These are phyloP conservation scores for Neurospora sp. DNA, from an alignment of 495 filamentous ascomycete genomes.

Conservation along the genomic window DNA sequence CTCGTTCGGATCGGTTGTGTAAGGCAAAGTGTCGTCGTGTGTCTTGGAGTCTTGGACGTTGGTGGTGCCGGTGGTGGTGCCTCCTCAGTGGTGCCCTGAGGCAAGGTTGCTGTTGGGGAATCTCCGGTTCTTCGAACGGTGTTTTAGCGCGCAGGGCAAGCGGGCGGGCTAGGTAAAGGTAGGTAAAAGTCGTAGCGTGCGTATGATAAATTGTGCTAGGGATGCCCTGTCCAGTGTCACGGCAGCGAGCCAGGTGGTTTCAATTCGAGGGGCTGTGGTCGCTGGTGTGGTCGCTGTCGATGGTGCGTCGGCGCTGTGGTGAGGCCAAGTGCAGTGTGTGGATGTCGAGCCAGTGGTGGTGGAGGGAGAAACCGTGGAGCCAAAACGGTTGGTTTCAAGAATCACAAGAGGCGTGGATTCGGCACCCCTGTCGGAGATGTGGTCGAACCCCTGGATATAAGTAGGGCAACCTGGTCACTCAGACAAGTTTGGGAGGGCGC, in stretches of 20 bases:
- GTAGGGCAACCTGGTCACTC: neutral
- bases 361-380: neutral
- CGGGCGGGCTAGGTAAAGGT: neutral
- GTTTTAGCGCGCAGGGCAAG: neutral
- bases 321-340: slow-evolving; percentile 6
- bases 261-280: slow-evolving; percentile 5
- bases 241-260: slow-evolving; percentile 2
- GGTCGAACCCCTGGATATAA: slow-evolving; percentile 8
- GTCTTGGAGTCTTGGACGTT: neutral
- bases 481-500: neutral
- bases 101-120: neutral
- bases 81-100: neutral
- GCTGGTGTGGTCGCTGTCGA: neutral
- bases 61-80: neutral
- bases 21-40: neutral
- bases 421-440: slow-evolving; percentile 13
- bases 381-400: slow-evolving; percentile 20
- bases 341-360: neutral
- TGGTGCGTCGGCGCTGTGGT: neutral
- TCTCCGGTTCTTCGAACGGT: neutral
- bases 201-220: neutral
- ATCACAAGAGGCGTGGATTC: slow-evolving; percentile 3
- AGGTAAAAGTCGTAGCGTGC: neutral
- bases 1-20: neutral
- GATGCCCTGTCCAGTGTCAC: neutral